Base-by-base conservation (phyloP, 106 monocot genomes). In the Acorus calamus region DNA sequence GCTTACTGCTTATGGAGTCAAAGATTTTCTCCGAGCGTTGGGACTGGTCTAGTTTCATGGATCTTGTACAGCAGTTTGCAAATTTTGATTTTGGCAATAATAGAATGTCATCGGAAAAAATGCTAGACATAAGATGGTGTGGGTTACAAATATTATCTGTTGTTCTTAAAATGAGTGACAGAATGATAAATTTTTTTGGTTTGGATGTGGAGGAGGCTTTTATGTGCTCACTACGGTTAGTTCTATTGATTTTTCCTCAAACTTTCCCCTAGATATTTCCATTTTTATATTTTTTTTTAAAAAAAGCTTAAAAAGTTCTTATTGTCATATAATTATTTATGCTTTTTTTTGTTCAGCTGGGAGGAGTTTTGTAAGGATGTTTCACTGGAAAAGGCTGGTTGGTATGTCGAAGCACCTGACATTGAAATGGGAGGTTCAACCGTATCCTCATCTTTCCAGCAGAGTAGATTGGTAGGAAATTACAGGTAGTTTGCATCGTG, bases 341-440 rank as follows among this genome's bases (percentile, higher is more conserved):
- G 65, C 2, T 14, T 7, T 61, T 59, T 5, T 65, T 2, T 42
- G 49, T 66, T 60, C 74, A 93, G 94, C 9, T 91, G 83, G 85
- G 78, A 88, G 71, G 81, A 85, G 14, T 91, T 85, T 59, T 98
- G 98, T 73, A 74, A 77, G 62, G 98, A 92, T 43, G 88, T 83
- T 49, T 65, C 83, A 41, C 10, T 98, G 44, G 98, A 98, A 71
- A 92, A 98, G 68, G 80, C 77, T 60, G 78, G 92, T 46, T 80
- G 75, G 61, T 92, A 85, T 73, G 46, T 85, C 54, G 72, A 83
- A 60, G 55, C 56, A 48, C 42, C 28, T 65, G 80, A 88, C 52
- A n/a, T 46, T 5, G 68, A 66, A 65, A 51, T 46, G 44, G 67
- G 53, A 74, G 51, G 10, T 28, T 28, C 28, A 28, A 28, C 28